Base-by-base conservation (phyloP, 371 early-diverging fungal genomes). In the Choanephora cucurbitarum region DNA sequence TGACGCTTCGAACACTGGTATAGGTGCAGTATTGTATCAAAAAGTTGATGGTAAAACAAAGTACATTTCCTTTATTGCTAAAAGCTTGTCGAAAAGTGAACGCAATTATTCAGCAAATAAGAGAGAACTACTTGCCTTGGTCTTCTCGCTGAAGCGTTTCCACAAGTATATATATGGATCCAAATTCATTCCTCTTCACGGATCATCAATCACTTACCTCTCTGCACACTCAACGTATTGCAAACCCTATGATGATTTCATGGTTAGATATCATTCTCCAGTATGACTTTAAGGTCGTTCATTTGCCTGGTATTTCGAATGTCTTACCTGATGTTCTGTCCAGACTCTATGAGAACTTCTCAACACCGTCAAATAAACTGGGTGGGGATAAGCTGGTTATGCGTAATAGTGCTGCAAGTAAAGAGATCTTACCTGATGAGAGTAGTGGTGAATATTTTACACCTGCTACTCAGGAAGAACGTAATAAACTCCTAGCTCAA, bases 1-100 rank as follows among this genome's bases (percentile, higher is more conserved):
- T 9, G 72, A 79, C 54, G 72, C 72, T 0, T 73, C 71, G 7
- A 66, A 70, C 11, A 19, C 43, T 5, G 73, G 64, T 5, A 58
- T 73, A 18, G 70, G 65, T 32, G 66, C 59, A 5, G 60, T 66
- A 6, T 32, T 74, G 11, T 44, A n/a, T 3, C 54, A 54, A 37
- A 15, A 32, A 32, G 32, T 32, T 32, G 32, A 43, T n/a, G 17
- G 19, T 19, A 19, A 43, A 18, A 8, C 8, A 11, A 19, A 46
- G 33, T 50, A 50, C 14, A 40, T 50, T 18, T 31, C 40, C 14
- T 40, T 50, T 21, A 9, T 22, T 3, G 21, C 39, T 15, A 22
- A 21, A 22, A 23, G 21, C n/a, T 50, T 50, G n/a, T 40, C 50
- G 7, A 50, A 50, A 23, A 40, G 40, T 21, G 40, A 50, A 50